A percentile compares a stretch with the other conserved stretches of the same genome.
Evolutionary conservation across 179 eudicot genomes (phyloP).

Genomic region (Corrigiola litoralis): DNA sequence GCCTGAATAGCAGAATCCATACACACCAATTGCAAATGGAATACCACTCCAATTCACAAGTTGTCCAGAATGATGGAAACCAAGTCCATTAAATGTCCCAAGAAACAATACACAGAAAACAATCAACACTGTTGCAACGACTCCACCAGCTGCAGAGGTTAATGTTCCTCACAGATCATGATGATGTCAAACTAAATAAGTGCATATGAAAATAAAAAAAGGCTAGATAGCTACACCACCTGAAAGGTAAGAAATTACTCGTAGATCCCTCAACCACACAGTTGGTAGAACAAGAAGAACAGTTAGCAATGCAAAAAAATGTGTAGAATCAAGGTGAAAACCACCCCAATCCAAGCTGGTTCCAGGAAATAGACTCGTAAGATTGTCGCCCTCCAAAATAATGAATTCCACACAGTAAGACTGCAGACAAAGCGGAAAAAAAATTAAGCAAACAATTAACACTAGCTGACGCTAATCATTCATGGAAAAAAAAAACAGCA

Average conservation of each 20-base stretch:
- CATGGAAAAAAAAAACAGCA: not conserved
- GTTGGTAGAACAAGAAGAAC: constrained; percentile 67
- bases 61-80: constrained; percentile 51
- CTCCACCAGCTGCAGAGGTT: constrained; percentile 72
- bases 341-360: constrained; percentile 40
- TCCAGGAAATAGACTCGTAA: constrained; percentile 71
- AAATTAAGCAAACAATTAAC: constrained; percentile 9
- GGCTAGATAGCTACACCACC: constrained; percentile 32
- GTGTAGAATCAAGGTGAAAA: constrained; percentile 57
- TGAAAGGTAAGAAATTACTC: constrained; percentile 72
- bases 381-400: constrained; percentile 85
- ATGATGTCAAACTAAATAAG: not conserved
- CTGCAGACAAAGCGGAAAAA: constrained; percentile 37
- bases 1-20: constrained; percentile 85
- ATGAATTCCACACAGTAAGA: constrained; percentile 87
- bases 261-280: constrained; percentile 68
- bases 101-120: constrained; percentile 54
- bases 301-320: constrained; percentile 56
- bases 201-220: not conserved
- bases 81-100: constrained; percentile 56
- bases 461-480: not conserved
- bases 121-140: constrained; percentile 57
- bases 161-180: not conserved
- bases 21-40: constrained; percentile 82
- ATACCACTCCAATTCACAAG: constrained; percentile 64